Evolutionary conservation across 345 rosid genomes (phyloP), one percentile per base, ranked within the genome.

Genomic region (Ceriops zippeliana): DNA sequence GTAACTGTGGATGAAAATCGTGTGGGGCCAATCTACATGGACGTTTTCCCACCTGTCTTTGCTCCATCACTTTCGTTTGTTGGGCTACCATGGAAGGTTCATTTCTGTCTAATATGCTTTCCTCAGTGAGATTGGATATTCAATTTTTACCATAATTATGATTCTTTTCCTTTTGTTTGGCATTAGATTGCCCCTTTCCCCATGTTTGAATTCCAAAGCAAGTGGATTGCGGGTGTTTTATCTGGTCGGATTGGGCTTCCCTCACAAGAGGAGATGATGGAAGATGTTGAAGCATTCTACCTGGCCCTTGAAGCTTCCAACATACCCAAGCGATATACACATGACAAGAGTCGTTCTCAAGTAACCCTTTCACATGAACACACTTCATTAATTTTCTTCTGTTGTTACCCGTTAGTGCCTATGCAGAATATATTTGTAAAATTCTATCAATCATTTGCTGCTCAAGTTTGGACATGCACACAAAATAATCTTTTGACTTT

Each of bases 51-150:
- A 22, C 95, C 97, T 7, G 70, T 31, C 20, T 78, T 83, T 32
- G 90, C 97, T 6, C 97, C 97, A 0, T 70, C 81, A 80, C 90
- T 93, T 69, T 89, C 98, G n/a, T 89, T 93, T 76, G 73, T 91
- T 19, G 97, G 97, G 42, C 69, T 91, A 76, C 88, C 98, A 13
- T 83, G 84, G 90, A 83, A 80, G 91, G 98, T 90, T 65, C 61
- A 20, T 58, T 67, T 58, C 70, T 10, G 46, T 57, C 63, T 49
- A 15, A 62, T 34, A n/a, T 72, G 8, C 38, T 31, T 63, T 26
- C 64, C n/a, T 61, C 28, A 13, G 63, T 75, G 61, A 30, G 21
- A 56, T 49, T 59, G 7, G 2, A 37, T 59, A 5, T 62, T 63
- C 22, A 2, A 19, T 28, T 80, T 20, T 49, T 20, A 20, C 6